These are phyloP conservation scores for Emmonsiellopsis sp. DNA, from an alignment of 2,329 filamentous ascomycete species.

Conservation along the genomic window DNA sequence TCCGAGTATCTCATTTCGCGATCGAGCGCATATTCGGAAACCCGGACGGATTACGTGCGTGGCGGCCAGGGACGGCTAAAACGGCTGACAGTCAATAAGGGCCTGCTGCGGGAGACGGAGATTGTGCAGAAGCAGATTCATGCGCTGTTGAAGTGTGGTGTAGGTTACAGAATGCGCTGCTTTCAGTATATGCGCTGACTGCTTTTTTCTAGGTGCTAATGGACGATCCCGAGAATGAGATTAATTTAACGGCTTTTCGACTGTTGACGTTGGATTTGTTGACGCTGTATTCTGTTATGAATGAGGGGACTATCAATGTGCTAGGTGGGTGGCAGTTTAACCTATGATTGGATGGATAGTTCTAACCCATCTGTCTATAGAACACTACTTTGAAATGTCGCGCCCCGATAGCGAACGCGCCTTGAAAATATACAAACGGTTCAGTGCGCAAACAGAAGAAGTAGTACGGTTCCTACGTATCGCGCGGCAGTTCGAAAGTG, in stretches of 20 bases:
- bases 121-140: conserved; percentile 79
- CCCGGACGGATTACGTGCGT: conserved; percentile 83
- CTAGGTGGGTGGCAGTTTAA: conserved; percentile 53
- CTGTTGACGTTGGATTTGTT: conserved; percentile 84
- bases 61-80: conserved; percentile 74
- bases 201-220: conserved; percentile 60
- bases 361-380: conserved; percentile 35
- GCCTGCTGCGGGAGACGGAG: conserved; percentile 84
- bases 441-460: conserved; percentile 83
- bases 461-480: conserved; percentile 85
- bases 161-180: conserved; percentile 38
- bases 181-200: conserved; percentile 11
- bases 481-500: conserved; percentile 82
- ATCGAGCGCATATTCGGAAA: conserved; percentile 71
- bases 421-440: conserved; percentile 83
- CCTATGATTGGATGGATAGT: not conserved
- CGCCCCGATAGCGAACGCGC: conserved; percentile 86
- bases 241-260: conserved; percentile 87
- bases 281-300: conserved; percentile 86
- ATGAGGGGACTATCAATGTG: conserved; percentile 95
- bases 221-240: conserved; percentile 88
- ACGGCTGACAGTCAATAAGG: conserved; percentile 81
- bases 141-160: conserved; percentile 80
- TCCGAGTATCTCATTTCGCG: conserved; percentile 77
- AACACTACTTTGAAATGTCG: conserved; percentile 98